Evolutionary conservation across 768 basidiomycete species (phyloP), one percentile per base, ranked within the genome.

Genomic region (Macrolepiota fuliginosa): DNA sequence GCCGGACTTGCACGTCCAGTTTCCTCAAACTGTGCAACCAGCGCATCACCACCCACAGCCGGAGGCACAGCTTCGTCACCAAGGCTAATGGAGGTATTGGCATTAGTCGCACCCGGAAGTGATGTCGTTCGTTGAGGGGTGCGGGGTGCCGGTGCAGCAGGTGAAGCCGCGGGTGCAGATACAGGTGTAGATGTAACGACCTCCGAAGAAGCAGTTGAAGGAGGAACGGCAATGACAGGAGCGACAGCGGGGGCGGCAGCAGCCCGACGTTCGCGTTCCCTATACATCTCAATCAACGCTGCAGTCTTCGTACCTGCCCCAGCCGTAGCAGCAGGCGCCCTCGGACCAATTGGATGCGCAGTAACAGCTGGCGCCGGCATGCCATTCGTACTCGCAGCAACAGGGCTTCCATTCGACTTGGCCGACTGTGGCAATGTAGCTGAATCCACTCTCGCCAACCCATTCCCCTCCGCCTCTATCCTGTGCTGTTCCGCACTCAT

Each of bases 281-380:
- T 84, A 67, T 92, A 94, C 90, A 94, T 90, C 71, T 92, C 90
- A 66, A 93, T 94, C 54, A 94, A 78, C 1, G 87, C 83, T 3
- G 89, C 86, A 0, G 91, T 91, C 74, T 87, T 89, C 76, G 85
- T 61, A 15, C 53, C 47, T 39, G 53, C 32, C 22, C 37, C 27
- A 27, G 58, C 24, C 3, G 29, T 32, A 51, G 37, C 17, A n/a
- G 50, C 50, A n/a, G 58, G 59, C 6, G 64, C 40, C n/a, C 62
- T 64, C 3, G 66, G 54, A 50, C 54, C 62, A 29, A 63, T 50
- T 22, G 75, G 70, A 47, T 73, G 71, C 39, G 66, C 56, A 24
- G 74, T 71, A 46, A 72, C 65, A 25, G 71, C 29, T 32, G 29
- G 29, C 39, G 25, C 62, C 32, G 24, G 53, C 19, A 13, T 36